Percentiles rank a stretch among this genome's conserved stretches.
Evolutionary conservation across 139 green algal genomes (phyloP).

Genomic region (Tetradesmus lagerheimii): DNA sequence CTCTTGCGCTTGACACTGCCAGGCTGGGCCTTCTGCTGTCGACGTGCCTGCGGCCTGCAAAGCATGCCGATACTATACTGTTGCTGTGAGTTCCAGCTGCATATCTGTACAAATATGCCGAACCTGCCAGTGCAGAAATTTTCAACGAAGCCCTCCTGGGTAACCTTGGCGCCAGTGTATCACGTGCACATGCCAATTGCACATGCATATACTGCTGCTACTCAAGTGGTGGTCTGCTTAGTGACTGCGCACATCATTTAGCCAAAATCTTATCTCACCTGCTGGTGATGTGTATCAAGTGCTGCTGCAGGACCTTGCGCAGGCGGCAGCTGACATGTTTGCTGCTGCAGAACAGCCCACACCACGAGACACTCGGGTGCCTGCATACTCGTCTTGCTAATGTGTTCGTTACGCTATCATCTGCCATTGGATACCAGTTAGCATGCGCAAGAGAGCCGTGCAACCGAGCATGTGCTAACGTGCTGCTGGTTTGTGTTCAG

Average conservation of each 20-base stretch:
- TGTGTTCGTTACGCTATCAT: not conserved
- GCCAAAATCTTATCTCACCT: not conserved
- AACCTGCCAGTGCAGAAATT: no score
- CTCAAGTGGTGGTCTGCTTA: not conserved
- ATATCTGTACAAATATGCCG: no score
- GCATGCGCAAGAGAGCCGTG: not conserved
- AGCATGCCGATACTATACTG: not conserved
- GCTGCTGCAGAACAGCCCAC: slow-evolving; percentile 1
- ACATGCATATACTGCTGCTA: not conserved
- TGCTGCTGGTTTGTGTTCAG: not conserved
- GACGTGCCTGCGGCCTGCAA: not conserved
- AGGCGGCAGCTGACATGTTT: not conserved
- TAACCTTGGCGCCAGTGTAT: no score
- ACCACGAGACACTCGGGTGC: not conserved
- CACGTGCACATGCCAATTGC: not conserved
- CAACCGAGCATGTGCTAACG: not conserved
- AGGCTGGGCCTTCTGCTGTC: not conserved
- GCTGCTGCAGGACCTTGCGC: not conserved
- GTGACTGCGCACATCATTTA: not conserved
- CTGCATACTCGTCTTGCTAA: not conserved
- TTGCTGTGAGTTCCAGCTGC: not conserved
- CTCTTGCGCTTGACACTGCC: not conserved
- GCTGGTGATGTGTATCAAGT: not conserved
- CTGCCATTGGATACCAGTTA: not conserved
- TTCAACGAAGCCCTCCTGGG: no score